Conservation (phyloP, 1,284 basidiomycete species). For the Cyathus pygmaeus region DNA sequence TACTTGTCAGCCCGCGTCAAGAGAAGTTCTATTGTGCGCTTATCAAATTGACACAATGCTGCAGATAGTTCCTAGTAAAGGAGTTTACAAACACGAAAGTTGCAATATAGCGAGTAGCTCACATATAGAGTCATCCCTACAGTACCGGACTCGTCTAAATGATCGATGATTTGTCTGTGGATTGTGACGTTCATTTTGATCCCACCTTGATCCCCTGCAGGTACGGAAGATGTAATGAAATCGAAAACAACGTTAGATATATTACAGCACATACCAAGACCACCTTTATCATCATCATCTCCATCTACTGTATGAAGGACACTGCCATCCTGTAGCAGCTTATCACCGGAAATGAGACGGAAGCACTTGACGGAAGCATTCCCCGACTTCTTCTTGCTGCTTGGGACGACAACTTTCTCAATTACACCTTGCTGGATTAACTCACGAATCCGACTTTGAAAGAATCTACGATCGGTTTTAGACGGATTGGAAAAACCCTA, state of each 20-base stretch:
- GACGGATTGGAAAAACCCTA: conserved; percentile 80
- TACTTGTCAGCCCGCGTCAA: conserved; percentile 72
- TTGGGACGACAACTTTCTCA: conserved; percentile 76
- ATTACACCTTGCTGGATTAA: conserved; percentile 75
- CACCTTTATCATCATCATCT: conserved; percentile 54
- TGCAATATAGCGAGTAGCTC: conserved; percentile 19
- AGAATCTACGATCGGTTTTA: conserved; percentile 80
- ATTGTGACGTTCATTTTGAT: conserved; percentile 72
- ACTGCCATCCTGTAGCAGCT: conserved; percentile 42
- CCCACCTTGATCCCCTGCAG: conserved; percentile 41
- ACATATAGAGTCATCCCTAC: conserved; percentile 79
- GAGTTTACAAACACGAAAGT: neutral
- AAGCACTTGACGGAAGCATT: conserved; percentile 67
- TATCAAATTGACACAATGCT: conserved; percentile 76
- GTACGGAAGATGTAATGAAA: conserved; percentile 3
- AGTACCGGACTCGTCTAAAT: conserved; percentile 72
- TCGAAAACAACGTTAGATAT: conserved; percentile 10
- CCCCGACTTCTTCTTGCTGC: conserved; percentile 54
- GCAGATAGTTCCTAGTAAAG: conserved; percentile 70
- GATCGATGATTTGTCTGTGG: conserved; percentile 78
- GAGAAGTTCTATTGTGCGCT: conserved; percentile 81
- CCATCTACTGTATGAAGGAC: conserved; percentile 46
- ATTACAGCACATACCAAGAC: conserved; percentile 10
- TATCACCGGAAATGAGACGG: conserved; percentile 58
- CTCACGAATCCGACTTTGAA: conserved; percentile 75